Conservation (phyloP, 441 rosid species). For the Pelargonium fulgidum region DNA sequence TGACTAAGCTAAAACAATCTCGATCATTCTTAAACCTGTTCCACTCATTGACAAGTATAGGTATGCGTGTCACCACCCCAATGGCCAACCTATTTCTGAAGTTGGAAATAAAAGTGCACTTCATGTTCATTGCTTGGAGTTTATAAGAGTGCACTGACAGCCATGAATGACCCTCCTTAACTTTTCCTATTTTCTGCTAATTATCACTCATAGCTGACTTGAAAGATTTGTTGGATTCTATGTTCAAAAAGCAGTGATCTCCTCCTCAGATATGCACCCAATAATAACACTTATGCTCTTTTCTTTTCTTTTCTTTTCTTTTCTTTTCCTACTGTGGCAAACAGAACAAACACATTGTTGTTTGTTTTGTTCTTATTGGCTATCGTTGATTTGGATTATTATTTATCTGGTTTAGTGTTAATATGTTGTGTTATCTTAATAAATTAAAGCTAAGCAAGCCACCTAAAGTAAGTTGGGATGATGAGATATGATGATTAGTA, state of each 20-base stretch:
- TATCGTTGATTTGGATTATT: not conserved
- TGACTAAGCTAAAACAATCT: constrained; percentile 2
- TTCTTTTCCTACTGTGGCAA: constrained; percentile 17
- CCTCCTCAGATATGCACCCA: constrained; percentile 41
- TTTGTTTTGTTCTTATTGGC: not conserved
- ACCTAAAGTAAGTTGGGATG: constrained; percentile 20
- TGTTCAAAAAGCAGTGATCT: constrained; percentile 25
- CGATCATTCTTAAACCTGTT: not conserved
- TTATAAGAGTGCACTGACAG: not conserved
- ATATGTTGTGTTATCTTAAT: not conserved
- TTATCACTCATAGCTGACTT: not conserved
- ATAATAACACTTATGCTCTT: constrained; percentile 20
- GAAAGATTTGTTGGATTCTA: not conserved
- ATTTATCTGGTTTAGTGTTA: constrained; percentile 7
- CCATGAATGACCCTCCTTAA: constrained; percentile 1
- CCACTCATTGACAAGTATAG: constrained; percentile 7
- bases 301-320: not conserved
- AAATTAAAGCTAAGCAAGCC: constrained; percentile 6
- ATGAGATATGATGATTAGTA: not conserved
- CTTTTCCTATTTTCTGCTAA: not conserved
- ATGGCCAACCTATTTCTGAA: not conserved
- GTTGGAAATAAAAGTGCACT: not conserved
- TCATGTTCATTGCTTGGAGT: not conserved
- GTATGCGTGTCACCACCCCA: not conserved
- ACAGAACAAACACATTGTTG: constrained; percentile 24